phyloP scores from a whole-genome alignment of 163 green algal genomes.

The Picocystis sp. region DNA sequence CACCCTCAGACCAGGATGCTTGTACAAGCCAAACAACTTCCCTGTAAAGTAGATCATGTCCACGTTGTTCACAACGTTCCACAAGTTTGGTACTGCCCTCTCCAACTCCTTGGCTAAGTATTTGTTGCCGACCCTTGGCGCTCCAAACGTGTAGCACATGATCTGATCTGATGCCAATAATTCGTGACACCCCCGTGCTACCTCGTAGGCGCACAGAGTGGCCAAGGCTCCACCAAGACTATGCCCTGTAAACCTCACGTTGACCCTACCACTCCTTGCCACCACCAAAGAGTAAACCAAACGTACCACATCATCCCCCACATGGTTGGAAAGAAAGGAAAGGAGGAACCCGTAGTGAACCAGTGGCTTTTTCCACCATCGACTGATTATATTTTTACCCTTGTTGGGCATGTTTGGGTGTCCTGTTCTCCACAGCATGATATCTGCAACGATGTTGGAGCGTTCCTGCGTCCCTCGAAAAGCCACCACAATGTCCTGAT shows the following conservation, averaged over 20 bases:
- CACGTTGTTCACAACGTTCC: slow-evolving; percentile 20
- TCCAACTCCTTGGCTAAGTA: slow-evolving; percentile 11
- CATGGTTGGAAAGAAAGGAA: too few species aligned
- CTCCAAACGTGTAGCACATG: slow-evolving; percentile 16
- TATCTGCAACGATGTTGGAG: too few species aligned
- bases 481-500: too few species aligned
- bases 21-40: slow-evolving; percentile 11
- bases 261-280: too few species aligned
- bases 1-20: slow-evolving; percentile 10
- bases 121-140: slow-evolving; percentile 11
- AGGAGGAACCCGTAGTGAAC: too few species aligned
- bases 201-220: slow-evolving; percentile 14
- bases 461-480: too few species aligned
- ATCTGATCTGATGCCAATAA: background rate
- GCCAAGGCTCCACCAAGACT: slow-evolving; percentile 14
- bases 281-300: too few species aligned
- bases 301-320: too few species aligned
- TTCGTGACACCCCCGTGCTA: background rate
- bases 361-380: too few species aligned
- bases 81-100: slow-evolving; percentile 9
- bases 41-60: background rate
- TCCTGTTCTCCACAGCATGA: too few species aligned
- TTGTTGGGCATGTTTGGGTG: too few species aligned
- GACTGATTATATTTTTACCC: too few species aligned
- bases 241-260: slow-evolving; percentile 4